Evolutionary conservation across 495 filamentous ascomycete species (phyloP).

Genomic region (Penicillium subrubescens): DNA sequence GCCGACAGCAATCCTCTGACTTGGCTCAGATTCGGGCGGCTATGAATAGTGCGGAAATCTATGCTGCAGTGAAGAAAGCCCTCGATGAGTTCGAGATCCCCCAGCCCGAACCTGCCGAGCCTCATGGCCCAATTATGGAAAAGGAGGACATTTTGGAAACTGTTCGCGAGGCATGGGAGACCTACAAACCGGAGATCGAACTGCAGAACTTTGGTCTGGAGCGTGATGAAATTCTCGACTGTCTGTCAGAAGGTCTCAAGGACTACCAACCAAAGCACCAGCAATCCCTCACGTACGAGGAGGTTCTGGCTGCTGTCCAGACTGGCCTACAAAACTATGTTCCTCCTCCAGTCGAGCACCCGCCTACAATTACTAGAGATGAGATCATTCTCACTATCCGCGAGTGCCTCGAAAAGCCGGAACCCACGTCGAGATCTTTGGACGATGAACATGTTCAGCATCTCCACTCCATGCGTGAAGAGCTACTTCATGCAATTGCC

Average conservation of each 20-base stretch:
- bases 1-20: constrained; percentile 64
- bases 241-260: constrained; percentile 79
- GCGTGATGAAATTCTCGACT: constrained; percentile 82
- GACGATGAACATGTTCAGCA: constrained; percentile 28
- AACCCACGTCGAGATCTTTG: constrained; percentile 14
- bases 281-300: constrained; percentile 66
- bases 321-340: constrained; percentile 77
- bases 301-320: constrained; percentile 79
- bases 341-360: constrained; percentile 67
- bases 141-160: constrained; percentile 84
- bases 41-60: constrained; percentile 78
- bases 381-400: constrained; percentile 14
- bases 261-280: constrained; percentile 65
- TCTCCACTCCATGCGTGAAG: constrained; percentile 29
- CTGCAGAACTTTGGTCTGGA: constrained; percentile 87
- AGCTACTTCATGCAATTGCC: constrained; percentile 52
- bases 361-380: constrained; percentile 65
- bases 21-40: constrained; percentile 50
- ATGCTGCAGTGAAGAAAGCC: constrained; percentile 75
- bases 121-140: constrained; percentile 49
- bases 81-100: constrained; percentile 62
- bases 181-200: constrained; percentile 89
- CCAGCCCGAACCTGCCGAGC: constrained; percentile 38
- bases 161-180: constrained; percentile 85
- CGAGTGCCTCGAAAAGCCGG: constrained; percentile 58